Percentiles rank a stretch among this genome's conserved stretches.
Conservation (phyloP, 2,329 filamentous ascomycete species). For the Paraconiothyrium sp. region DNA sequence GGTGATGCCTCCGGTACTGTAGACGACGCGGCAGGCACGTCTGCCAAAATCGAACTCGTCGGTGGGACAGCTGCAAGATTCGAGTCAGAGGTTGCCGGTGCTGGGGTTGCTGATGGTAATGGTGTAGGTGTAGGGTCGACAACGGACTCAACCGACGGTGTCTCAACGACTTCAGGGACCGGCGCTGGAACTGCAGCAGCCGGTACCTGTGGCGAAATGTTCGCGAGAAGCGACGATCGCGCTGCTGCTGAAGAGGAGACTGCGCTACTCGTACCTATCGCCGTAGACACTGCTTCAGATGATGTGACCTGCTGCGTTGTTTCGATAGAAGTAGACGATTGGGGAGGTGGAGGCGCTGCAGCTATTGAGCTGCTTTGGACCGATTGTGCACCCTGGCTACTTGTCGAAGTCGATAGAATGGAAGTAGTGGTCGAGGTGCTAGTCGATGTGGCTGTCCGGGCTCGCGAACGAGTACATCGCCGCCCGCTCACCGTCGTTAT, state of each 20-base stretch:
- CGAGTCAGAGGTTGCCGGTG: constrained; percentile 44
- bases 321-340: constrained; percentile 27
- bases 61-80: constrained; percentile 36
- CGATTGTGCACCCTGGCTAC: constrained; percentile 31
- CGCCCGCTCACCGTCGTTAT: constrained; percentile 51
- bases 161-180: constrained; percentile 17
- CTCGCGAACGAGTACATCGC: constrained; percentile 51
- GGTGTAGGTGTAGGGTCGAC: constrained; percentile 21
- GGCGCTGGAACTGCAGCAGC: constrained; percentile 21
- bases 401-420: constrained; percentile 31
- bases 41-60: constrained; percentile 24
- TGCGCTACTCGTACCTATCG: constrained; percentile 46
- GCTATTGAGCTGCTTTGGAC: constrained; percentile 33
- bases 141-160: constrained; percentile 12
- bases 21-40: constrained; percentile 21
- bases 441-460: constrained; percentile 41
- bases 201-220: constrained; percentile 30
- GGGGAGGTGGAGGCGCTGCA: constrained; percentile 26
- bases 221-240: constrained; percentile 32
- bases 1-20: constrained; percentile 22
- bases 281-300: constrained; percentile 38
- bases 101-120: constrained; percentile 25
- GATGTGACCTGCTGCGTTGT: constrained; percentile 30
- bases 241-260: constrained; percentile 36
- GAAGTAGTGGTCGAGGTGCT: constrained; percentile 29